Conservation (phyloP, 139 green algal species). For the Tetradesmus lagerheimii region DNA sequence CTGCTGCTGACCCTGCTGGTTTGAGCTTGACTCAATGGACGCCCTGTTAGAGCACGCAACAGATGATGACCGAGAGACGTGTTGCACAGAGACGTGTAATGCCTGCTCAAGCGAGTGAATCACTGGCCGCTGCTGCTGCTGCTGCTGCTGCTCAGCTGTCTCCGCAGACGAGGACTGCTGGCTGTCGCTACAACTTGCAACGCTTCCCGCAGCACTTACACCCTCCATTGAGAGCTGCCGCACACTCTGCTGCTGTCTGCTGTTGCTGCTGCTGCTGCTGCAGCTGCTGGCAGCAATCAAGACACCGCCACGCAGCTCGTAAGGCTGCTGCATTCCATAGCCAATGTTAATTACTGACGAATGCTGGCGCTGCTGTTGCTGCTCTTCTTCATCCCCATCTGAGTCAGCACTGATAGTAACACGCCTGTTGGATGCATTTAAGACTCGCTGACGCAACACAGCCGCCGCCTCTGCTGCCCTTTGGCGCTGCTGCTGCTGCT, state of each 20-base stretch:
- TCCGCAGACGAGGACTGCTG: background rate
- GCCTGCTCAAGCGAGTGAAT: background rate
- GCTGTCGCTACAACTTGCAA: background rate
- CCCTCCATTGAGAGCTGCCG: background rate
- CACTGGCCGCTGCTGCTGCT: background rate
- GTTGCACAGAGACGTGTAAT: background rate
- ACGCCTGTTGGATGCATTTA: background rate
- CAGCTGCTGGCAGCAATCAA: background rate
- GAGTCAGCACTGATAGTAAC: background rate
- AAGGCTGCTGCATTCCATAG: background rate
- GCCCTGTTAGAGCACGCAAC: background rate
- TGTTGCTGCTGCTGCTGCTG: background rate
- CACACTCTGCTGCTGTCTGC: background rate
- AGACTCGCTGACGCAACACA: background rate
- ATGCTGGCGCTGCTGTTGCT: background rate
- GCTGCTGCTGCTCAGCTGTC: conserved; percentile 1
- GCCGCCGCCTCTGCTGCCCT: background rate
- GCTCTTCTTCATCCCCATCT: background rate
- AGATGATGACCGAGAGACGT: background rate
- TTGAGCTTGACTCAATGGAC: background rate
- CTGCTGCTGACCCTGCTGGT: conserved; percentile 1
- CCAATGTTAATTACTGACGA: background rate
- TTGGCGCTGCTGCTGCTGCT: background rate
- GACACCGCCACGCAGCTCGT: background rate
- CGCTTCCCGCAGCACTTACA: background rate